phyloP scores from a whole-genome alignment of 2,329 filamentous ascomycete species.

The Microdochium paspali region DNA sequence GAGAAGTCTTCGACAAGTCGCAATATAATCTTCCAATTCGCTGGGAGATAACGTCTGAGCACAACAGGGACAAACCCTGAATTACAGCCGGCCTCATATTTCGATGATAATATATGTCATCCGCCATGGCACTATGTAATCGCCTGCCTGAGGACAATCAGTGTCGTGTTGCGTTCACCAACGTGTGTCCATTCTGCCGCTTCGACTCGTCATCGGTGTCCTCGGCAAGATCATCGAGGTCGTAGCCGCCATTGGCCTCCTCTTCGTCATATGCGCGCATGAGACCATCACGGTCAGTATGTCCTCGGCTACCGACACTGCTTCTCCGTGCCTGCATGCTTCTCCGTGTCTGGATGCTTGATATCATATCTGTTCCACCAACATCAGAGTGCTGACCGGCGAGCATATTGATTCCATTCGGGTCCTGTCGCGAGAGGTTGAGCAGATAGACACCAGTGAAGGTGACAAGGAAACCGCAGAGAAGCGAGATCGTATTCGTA shows the following conservation, averaged over 20 bases:
- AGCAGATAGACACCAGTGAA: conserved; percentile 93
- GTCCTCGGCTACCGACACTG: conserved; percentile 50
- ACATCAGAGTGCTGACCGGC: conserved; percentile 61
- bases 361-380: conserved; percentile 84
- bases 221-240: conserved; percentile 69
- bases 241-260: conserved; percentile 56
- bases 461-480: conserved; percentile 89
- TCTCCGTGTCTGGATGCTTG: conserved; percentile 78
- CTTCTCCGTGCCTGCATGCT: conserved; percentile 88
- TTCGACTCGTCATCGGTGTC: conserved; percentile 59
- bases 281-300: conserved; percentile 67
- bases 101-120: no score
- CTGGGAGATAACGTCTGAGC: no score
- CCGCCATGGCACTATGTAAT: no score
- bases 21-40: no score
- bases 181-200: conserved; percentile 27
- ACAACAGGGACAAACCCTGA: background rate
- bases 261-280: conserved; percentile 89
- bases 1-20: background rate
- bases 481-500: conserved; percentile 83
- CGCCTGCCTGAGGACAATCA: background rate
- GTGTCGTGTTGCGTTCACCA: conserved; percentile 1
- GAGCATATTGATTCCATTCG: conserved; percentile 63
- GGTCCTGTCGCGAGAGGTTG: conserved; percentile 89
- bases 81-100: no score